A percentile compares a stretch with the other conserved stretches of the same genome.
Conservation (phyloP, 2,329 filamentous ascomycete species). For the Arthrobotrys megalospora region DNA sequence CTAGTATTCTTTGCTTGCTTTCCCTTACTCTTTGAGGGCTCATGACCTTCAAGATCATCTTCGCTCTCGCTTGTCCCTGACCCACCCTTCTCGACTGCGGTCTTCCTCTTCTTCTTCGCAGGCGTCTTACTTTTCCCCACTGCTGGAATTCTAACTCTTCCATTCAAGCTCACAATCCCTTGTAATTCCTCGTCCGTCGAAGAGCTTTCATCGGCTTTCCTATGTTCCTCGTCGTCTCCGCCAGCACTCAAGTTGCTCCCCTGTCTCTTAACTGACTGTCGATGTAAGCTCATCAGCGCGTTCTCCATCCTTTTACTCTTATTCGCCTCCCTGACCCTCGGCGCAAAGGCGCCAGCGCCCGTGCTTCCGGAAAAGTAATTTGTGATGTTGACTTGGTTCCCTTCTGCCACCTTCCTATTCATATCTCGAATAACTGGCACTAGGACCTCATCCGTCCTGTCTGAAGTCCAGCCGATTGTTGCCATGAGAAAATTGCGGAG, state of each 20-base stretch:
- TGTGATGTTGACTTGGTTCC: slow-evolving; percentile 97
- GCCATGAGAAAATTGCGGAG: slow-evolving; percentile 87
- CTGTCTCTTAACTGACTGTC: slow-evolving; percentile 60
- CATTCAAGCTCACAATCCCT: slow-evolving; percentile 56
- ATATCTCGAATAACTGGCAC: slow-evolving; percentile 96
- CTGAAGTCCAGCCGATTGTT: slow-evolving; percentile 92
- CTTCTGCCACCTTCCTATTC: slow-evolving; percentile 88
- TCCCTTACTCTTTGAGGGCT: slow-evolving; percentile 25
- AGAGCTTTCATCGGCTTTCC: slow-evolving; percentile 55
- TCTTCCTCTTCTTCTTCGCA: slow-evolving; percentile 55
- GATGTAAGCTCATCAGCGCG: slow-evolving; percentile 78
- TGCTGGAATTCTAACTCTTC: slow-evolving; percentile 35
- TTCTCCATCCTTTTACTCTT: slow-evolving; percentile 83
- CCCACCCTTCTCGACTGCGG: background rate
- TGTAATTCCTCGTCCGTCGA: slow-evolving; percentile 50
- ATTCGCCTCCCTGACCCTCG: slow-evolving; percentile 75
- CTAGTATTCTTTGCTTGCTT: slow-evolving; percentile 28
- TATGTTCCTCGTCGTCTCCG: slow-evolving; percentile 61
- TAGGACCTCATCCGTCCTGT: slow-evolving; percentile 93
- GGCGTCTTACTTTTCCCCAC: slow-evolving; percentile 25
- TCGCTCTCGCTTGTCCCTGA: slow-evolving; percentile 56
- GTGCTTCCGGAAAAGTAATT: slow-evolving; percentile 84
- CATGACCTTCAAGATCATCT: slow-evolving; percentile 58
- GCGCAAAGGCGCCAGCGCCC: slow-evolving; percentile 80
- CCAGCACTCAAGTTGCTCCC: slow-evolving; percentile 63